Percentiles rank a stretch among this genome's conserved stretches.
Evolutionary conservation across 306 rosid genomes (phyloP).

Genomic region (Dalbergia cultrata): DNA sequence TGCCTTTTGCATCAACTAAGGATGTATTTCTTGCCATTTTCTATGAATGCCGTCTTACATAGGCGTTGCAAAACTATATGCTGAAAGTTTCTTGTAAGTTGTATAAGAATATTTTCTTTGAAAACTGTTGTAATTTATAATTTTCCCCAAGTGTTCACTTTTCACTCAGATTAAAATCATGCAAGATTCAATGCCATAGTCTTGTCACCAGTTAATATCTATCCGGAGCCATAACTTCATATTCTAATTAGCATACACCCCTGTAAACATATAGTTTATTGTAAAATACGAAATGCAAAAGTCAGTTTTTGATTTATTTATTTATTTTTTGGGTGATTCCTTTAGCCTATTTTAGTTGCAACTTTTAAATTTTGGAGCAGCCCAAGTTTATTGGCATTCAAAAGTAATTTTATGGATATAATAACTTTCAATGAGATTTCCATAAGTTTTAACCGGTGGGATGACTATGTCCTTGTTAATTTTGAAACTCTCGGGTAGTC

Average conservation of each 20-base stretch:
- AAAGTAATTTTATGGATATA: conserved; percentile 3
- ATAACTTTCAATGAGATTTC: conserved; percentile 31
- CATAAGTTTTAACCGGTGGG: conserved; percentile 12
- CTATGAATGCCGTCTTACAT: conserved; percentile 23
- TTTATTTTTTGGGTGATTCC: neutral
- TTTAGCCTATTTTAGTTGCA: conserved; percentile 13
- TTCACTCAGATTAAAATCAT: conserved; percentile 6
- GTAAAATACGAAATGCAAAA: conserved; percentile 28
- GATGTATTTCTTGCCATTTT: conserved; percentile 32
- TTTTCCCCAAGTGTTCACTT: conserved; percentile 29
- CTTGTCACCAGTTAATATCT: conserved; percentile 25
- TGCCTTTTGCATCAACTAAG: conserved; percentile 28
- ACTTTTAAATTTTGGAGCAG: conserved; percentile 30
- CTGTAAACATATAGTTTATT: conserved; percentile 25
- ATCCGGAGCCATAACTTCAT: conserved; percentile 10
- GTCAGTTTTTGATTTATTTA: conserved; percentile 2
- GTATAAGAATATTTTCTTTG: conserved; percentile 17
- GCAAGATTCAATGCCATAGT: conserved; percentile 11
- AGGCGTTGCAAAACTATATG: conserved; percentile 34
- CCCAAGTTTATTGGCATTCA: conserved; percentile 1
- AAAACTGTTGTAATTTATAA: conserved; percentile 30
- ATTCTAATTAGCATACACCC: conserved; percentile 10
- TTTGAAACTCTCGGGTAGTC: conserved; percentile 20
- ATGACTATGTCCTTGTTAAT: conserved; percentile 24
- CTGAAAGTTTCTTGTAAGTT: neutral